These are phyloP conservation scores for Pueraria montana DNA, from an alignment of 306 rosid species.

Conservation along the genomic window DNA sequence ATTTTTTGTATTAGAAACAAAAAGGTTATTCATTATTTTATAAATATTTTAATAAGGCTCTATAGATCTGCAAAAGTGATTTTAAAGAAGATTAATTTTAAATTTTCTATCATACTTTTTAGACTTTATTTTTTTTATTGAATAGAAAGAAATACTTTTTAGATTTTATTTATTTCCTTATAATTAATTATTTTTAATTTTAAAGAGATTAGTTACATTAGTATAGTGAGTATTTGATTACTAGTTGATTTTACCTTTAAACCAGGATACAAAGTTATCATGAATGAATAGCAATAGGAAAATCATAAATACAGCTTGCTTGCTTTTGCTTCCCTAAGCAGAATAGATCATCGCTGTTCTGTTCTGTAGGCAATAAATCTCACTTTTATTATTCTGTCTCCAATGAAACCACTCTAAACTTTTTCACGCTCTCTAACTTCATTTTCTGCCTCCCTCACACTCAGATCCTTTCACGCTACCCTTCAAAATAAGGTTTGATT, in stretches of 20 bases:
- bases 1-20: too few relatives aligned
- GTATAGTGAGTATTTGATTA: neutral
- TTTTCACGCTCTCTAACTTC: neutral
- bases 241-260: neutral
- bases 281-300: neutral
- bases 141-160: too few relatives aligned
- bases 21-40: too few relatives aligned
- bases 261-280: neutral
- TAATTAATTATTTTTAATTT: too few relatives aligned
- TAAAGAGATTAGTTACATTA: neutral
- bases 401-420: constrained; percentile 1
- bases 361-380: constrained; percentile 36
- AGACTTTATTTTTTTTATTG: too few relatives aligned
- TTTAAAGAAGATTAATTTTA: too few relatives aligned
- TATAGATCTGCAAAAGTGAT: too few relatives aligned
- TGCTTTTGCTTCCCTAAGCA: constrained; percentile 41
- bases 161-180: too few relatives aligned
- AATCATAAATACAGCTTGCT: neutral
- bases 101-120: too few relatives aligned
- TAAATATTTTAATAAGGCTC: too few relatives aligned
- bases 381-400: constrained; percentile 25
- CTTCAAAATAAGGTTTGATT: constrained; percentile 38
- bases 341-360: neutral
- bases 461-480: constrained; percentile 50
- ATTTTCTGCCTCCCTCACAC: neutral